These are phyloP conservation scores for Mycena indigotica DNA, from an alignment of 768 basidiomycete species.

Conservation along the genomic window DNA sequence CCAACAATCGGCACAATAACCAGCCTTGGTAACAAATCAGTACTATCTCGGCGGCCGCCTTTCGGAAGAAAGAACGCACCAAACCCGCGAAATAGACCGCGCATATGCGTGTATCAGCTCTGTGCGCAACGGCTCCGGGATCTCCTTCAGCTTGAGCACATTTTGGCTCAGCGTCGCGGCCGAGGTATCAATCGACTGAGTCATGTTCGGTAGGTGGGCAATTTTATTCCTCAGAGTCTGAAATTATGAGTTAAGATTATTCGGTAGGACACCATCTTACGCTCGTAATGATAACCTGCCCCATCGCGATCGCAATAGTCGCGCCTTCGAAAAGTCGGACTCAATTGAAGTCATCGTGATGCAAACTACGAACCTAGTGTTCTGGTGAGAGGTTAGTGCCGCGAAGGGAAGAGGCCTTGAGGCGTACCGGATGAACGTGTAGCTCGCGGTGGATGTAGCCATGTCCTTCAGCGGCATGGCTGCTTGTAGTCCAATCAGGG, in stretches of 20 bases:
- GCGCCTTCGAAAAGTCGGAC: too few species aligned
- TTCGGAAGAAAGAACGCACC: slow-evolving; percentile 65
- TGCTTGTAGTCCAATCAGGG: slow-evolving; percentile 76
- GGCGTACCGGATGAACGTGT: slow-evolving; percentile 65
- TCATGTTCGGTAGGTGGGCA: slow-evolving; percentile 37
- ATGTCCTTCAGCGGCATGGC: slow-evolving; percentile 88
- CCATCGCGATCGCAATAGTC: slow-evolving; percentile 74
- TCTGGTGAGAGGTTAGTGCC: slow-evolving; percentile 36
- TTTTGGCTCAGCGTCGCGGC: slow-evolving; percentile 47
- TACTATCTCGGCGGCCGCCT: slow-evolving; percentile 45
- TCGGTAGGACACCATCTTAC: slow-evolving; percentile 35
- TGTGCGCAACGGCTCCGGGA: slow-evolving; percentile 49
- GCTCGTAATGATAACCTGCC: slow-evolving; percentile 69
- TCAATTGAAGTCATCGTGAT: too few species aligned
- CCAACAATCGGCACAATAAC: too few species aligned
- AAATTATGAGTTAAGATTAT: neutral
- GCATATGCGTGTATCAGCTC: slow-evolving; percentile 64
- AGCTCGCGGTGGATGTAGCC: slow-evolving; percentile 77
- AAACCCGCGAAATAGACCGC: slow-evolving; percentile 60
- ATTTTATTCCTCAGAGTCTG: slow-evolving; percentile 44
- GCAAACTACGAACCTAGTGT: too few species aligned
- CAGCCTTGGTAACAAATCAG: too few species aligned
- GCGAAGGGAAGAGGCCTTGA: neutral
- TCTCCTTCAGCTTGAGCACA: slow-evolving; percentile 45
- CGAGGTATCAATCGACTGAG: slow-evolving; percentile 40